Conservation (phyloP, 352 stramenopile genomes). For the Phytopythium ostracodes region DNA sequence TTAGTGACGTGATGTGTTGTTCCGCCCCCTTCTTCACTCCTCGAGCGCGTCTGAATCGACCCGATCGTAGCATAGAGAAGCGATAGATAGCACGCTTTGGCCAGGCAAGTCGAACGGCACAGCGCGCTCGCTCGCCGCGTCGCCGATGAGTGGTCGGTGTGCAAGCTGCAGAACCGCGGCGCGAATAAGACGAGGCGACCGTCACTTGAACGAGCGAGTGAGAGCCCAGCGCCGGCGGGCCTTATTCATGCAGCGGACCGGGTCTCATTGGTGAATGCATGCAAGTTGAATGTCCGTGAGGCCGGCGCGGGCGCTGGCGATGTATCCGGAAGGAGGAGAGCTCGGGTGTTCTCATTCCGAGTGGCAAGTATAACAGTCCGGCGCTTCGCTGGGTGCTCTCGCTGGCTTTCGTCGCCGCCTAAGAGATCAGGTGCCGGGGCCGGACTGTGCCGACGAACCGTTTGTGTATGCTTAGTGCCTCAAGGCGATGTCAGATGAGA, state of each 20-base stretch:
- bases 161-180: not conserved
- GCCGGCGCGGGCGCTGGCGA: not conserved
- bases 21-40: not conserved
- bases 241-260: not conserved
- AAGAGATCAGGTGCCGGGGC: not conserved
- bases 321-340: not conserved
- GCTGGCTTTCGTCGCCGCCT: not conserved
- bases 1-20: not conserved
- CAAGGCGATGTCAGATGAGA: not conserved
- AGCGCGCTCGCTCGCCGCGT: not conserved
- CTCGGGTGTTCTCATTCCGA: too few species aligned
- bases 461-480: not conserved
- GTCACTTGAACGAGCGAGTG: not conserved
- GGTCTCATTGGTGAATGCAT: too few species aligned
- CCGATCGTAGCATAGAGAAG: too few species aligned
- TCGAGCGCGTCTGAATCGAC: not conserved
- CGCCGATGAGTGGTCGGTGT: not conserved
- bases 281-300: not conserved
- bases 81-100: too few species aligned
- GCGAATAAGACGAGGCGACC: slow-evolving; percentile 2
- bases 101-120: too few species aligned
- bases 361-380: not conserved
- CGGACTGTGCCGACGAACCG: not conserved
- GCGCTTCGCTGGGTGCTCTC: not conserved
- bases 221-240: not conserved